Conservation (phyloP, 2,329 filamentous ascomycete species). For the Apiospora saccharicola region DNA sequence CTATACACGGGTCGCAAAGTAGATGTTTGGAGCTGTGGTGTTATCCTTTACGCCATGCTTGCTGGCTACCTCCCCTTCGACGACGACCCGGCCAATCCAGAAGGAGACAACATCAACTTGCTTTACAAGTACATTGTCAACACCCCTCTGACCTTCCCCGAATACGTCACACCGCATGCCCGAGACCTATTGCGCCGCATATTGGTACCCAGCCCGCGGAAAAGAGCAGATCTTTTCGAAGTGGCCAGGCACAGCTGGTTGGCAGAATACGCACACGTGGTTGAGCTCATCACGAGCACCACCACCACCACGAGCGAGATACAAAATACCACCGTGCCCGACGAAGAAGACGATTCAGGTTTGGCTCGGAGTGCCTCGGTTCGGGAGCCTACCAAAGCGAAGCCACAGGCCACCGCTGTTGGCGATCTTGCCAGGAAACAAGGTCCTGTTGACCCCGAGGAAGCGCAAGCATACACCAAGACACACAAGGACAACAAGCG, state of each 20-base stretch:
- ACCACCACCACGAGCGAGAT: constrained; percentile 89
- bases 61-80: constrained; percentile 98
- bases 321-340: constrained; percentile 75
- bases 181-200: constrained; percentile 92
- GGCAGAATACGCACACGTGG: constrained; percentile 95
- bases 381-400: constrained; percentile 80
- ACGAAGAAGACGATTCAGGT: constrained; percentile 66
- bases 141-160: constrained; percentile 94
- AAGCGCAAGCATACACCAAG: constrained; percentile 59
- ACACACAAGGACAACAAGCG: constrained; percentile 88
- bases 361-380: constrained; percentile 92
- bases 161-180: constrained; percentile 97
- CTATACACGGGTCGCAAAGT: constrained; percentile 97
- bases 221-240: constrained; percentile 95
- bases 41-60: constrained; percentile 98
- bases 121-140: constrained; percentile 99
- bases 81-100: constrained; percentile 96
- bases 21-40: constrained; percentile 98
- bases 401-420: constrained; percentile 56
- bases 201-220: constrained; percentile 91
- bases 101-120: constrained; percentile 98
- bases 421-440: constrained; percentile 76
- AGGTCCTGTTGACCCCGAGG: constrained; percentile 75
- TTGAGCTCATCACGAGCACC: constrained; percentile 95
- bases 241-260: constrained; percentile 98